Conservation (phyloP, 1,284 basidiomycete genomes). For the Ceratorhiza oryzae-sativae region DNA sequence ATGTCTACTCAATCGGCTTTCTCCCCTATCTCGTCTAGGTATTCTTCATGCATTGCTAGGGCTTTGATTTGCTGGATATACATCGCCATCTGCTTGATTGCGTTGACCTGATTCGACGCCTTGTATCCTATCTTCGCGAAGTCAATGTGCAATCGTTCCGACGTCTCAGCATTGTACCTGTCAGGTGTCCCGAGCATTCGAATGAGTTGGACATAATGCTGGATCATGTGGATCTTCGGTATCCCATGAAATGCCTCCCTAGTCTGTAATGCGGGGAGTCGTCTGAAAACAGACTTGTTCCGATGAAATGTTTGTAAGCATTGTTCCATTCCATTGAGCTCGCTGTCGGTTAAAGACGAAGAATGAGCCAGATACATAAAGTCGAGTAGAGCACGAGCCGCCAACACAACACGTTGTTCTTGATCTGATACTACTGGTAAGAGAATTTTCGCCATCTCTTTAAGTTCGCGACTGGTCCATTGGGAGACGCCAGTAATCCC, state of each 20-base stretch:
- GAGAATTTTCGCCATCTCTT: conserved; percentile 44
- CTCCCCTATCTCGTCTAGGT: conserved; percentile 21
- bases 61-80: no score
- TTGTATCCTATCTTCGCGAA: conserved; percentile 16
- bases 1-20: conserved; percentile 1
- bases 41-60: not conserved
- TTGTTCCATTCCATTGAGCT: not conserved
- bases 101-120: conserved; percentile 13
- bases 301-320: not conserved
- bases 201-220: conserved; percentile 8
- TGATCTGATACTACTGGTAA: conserved; percentile 47
- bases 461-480: conserved; percentile 37
- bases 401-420: conserved; percentile 35
- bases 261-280: conserved; percentile 42
- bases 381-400: not conserved
- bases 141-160: conserved; percentile 27
- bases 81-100: not conserved
- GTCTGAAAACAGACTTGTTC: conserved; percentile 17
- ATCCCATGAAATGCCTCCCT: not conserved
- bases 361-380: conserved; percentile 10
- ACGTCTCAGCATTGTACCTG: conserved; percentile 21
- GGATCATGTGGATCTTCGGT: conserved; percentile 17
- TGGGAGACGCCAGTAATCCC: conserved; percentile 51
- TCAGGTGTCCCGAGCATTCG: conserved; percentile 2
- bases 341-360: not conserved